A percentile compares a stretch with the other conserved stretches of the same genome.
Conservation (phyloP, 306 rosid genomes). For the Lagenaria siceraria region DNA sequence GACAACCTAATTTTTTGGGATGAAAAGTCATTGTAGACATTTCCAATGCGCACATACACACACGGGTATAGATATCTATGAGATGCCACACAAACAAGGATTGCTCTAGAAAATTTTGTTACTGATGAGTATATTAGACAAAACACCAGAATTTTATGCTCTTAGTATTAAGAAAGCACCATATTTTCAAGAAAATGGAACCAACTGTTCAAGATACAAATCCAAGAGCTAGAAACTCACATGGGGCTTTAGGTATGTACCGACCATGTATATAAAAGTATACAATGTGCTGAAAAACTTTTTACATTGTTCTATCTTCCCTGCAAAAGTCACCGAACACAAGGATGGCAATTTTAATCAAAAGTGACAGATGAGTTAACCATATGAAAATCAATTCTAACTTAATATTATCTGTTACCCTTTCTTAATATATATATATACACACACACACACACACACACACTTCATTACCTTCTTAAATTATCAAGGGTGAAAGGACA, state of each 20-base stretch:
- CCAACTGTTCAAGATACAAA: neutral
- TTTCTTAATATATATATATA: too few relatives aligned
- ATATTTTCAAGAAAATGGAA: neutral
- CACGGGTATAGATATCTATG: neutral
- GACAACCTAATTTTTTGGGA: neutral
- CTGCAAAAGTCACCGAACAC: conserved; percentile 29
- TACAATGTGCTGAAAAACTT: conserved; percentile 46
- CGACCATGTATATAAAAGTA: conserved; percentile 57
- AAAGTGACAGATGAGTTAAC: neutral
- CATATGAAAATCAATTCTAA: neutral
- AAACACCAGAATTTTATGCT: neutral
- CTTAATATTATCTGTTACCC: neutral
- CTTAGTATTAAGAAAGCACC: neutral
- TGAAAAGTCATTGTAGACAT: neutral
- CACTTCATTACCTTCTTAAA: neutral
- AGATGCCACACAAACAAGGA: neutral
- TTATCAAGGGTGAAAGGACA: neutral
- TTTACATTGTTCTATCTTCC: conserved; percentile 59
- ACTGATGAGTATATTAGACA: neutral
- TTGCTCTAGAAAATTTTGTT: neutral
- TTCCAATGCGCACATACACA: neutral
- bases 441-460: too few relatives aligned
- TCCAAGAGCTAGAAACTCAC: conserved; percentile 32
- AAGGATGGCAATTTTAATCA: neutral
- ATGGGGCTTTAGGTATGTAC: conserved; percentile 84